phyloP scores from a whole-genome alignment of 306 rosid genomes.

The Pterocarpus macrocarpus region DNA sequence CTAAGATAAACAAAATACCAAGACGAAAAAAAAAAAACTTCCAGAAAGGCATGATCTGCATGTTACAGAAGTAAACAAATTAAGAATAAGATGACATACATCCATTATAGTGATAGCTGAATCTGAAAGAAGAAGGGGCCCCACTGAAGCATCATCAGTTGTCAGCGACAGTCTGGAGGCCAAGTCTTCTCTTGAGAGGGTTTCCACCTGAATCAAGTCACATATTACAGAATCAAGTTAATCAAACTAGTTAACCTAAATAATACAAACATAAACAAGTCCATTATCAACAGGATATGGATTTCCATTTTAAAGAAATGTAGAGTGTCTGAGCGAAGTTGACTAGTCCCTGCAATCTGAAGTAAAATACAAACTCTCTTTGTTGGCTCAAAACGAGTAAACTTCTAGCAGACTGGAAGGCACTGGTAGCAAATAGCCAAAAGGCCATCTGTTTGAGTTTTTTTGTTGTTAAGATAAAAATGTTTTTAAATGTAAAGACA shows the following conservation, averaged over 20 bases:
- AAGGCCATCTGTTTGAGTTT: background rate
- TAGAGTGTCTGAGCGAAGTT: background rate
- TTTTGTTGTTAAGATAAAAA: too few relatives aligned
- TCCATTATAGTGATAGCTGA: constrained; percentile 91
- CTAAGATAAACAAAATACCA: constrained; percentile 14
- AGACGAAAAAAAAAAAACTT: constrained; percentile 7
- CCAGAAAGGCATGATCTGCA: constrained; percentile 17
- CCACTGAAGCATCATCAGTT: constrained; percentile 85
- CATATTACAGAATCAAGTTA: constrained; percentile 12
- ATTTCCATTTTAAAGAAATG: constrained; percentile 29
- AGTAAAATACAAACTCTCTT: constrained; percentile 1
- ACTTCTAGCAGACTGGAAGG: constrained; percentile 27
- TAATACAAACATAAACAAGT: constrained; percentile 11
- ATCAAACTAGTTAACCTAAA: constrained; percentile 26
- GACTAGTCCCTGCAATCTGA: constrained; percentile 3
- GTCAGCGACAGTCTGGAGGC: constrained; percentile 95
- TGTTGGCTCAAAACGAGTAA: constrained; percentile 24
- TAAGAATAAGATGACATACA: constrained; percentile 69
- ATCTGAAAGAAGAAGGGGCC: constrained; percentile 87
- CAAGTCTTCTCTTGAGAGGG: constrained; percentile 89
- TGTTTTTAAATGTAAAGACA: too few relatives aligned
- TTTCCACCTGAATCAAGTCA: constrained; percentile 80
- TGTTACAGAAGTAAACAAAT: constrained; percentile 21
- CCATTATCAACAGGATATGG: background rate
- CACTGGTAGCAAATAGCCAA: constrained; percentile 19